phyloP scores from a whole-genome alignment of 495 filamentous ascomycete genomes.

The Cairneyella variabilis region DNA sequence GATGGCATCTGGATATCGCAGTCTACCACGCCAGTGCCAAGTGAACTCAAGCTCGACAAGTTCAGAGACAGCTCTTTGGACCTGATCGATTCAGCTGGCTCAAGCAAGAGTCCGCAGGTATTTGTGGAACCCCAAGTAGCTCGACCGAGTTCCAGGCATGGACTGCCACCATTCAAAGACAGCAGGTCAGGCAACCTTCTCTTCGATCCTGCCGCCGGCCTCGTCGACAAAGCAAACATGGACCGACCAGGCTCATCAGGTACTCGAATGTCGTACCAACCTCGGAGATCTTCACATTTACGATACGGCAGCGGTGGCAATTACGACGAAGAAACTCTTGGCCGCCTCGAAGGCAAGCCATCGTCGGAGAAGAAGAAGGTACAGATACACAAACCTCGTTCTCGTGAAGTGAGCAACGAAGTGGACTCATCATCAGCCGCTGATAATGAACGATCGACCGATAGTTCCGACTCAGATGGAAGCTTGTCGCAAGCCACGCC shows the following conservation, averaged over 20 bases:
- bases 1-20: constrained; percentile 87
- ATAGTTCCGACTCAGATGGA: constrained; percentile 32
- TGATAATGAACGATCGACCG: constrained; percentile 31
- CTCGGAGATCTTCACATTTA: constrained; percentile 32
- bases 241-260: not conserved
- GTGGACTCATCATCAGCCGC: constrained; percentile 21
- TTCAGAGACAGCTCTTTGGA: constrained; percentile 5
- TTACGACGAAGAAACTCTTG: constrained; percentile 33
- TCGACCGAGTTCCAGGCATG: constrained; percentile 3
- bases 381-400: constrained; percentile 24
- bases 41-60: constrained; percentile 14
- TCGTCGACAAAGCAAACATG: not conserved
- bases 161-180: not conserved
- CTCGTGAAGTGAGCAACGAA: constrained; percentile 3
- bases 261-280: constrained; percentile 28
- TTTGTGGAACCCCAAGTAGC: not conserved
- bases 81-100: constrained; percentile 6
- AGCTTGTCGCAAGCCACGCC: constrained; percentile 23
- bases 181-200: not conserved
- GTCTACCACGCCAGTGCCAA: constrained; percentile 48
- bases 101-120: constrained; percentile 5
- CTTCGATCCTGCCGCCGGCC: not conserved
- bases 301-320: constrained; percentile 27
- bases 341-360: constrained; percentile 31
- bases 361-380: constrained; percentile 17